Conservation (phyloP, 2,329 filamentous ascomycete genomes). For the Rhynchosporium graminicola region DNA sequence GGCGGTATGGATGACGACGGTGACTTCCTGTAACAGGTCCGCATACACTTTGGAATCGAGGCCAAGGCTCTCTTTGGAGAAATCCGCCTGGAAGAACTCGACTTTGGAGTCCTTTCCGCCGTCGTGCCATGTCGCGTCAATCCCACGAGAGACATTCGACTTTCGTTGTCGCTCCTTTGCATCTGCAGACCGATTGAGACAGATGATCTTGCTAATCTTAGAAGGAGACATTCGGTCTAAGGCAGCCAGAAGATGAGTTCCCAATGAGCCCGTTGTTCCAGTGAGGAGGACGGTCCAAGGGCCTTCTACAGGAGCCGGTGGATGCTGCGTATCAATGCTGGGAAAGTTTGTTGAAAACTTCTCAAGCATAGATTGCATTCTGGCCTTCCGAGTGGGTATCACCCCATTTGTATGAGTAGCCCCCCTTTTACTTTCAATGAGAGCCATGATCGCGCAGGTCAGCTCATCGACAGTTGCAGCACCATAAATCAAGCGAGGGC, state of each 20-base stretch:
- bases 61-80: slow-evolving; percentile 50
- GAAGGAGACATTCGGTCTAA: slow-evolving; percentile 39
- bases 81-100: slow-evolving; percentile 52
- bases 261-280: slow-evolving; percentile 52
- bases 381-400: neutral
- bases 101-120: slow-evolving; percentile 33
- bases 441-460: slow-evolving; percentile 5
- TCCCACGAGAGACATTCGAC: slow-evolving; percentile 44
- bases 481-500: slow-evolving; percentile 19
- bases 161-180: slow-evolving; percentile 22
- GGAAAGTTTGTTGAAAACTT: slow-evolving; percentile 23
- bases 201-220: slow-evolving; percentile 47
- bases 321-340: neutral
- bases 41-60: slow-evolving; percentile 39
- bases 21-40: slow-evolving; percentile 27
- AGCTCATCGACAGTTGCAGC: slow-evolving; percentile 19
- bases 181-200: slow-evolving; percentile 48
- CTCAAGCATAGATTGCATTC: slow-evolving; percentile 22
- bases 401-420: neutral
- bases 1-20: slow-evolving; percentile 33
- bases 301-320: neutral
- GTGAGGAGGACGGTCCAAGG: slow-evolving; percentile 44
- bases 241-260: slow-evolving; percentile 49
- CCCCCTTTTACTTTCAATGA: neutral
- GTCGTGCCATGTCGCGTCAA: slow-evolving; percentile 22